Evolutionary conservation across 345 rosid genomes (phyloP).

Genomic region (Citrus mangshanensis): DNA sequence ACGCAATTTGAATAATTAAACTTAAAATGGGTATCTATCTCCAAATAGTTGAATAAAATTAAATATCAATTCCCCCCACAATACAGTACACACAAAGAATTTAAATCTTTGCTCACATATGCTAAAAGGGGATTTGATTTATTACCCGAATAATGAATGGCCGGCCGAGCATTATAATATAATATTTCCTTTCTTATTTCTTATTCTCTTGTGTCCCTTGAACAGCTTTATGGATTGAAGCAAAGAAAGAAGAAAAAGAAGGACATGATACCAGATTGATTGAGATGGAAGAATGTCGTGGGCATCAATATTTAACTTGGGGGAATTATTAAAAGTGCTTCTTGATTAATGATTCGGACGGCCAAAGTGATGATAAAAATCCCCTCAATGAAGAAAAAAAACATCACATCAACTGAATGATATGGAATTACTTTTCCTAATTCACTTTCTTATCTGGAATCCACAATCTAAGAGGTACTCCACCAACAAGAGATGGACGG

Average conservation of each 20-base stretch:
- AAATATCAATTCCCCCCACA: too few relatives aligned
- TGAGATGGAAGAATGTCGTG: neutral
- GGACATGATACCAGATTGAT: neutral
- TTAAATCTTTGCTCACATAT: too few relatives aligned
- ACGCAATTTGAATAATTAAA: too few relatives aligned
- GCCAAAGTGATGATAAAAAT: neutral
- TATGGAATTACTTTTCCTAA: neutral
- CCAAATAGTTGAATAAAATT: too few relatives aligned
- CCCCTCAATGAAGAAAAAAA: neutral
- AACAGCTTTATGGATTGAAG: neutral
- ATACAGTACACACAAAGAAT: too few relatives aligned
- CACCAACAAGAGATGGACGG: neutral
- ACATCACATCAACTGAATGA: conserved; percentile 3
- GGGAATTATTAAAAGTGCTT: too few relatives aligned
- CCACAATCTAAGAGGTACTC: conserved; percentile 17
- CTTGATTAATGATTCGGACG: neutral
- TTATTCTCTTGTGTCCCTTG: neutral
- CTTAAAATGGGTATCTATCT: too few relatives aligned
- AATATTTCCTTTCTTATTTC: too few relatives aligned
- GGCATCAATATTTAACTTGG: neutral
- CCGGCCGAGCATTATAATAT: too few relatives aligned
- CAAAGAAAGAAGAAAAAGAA: neutral
- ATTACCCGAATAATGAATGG: too few relatives aligned
- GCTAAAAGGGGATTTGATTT: too few relatives aligned
- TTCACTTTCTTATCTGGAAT: conserved; percentile 20